A percentile compares a stretch with the other conserved stretches of the same genome.
Conservation (phyloP, 768 basidiomycete genomes). For the Russula lepida region DNA sequence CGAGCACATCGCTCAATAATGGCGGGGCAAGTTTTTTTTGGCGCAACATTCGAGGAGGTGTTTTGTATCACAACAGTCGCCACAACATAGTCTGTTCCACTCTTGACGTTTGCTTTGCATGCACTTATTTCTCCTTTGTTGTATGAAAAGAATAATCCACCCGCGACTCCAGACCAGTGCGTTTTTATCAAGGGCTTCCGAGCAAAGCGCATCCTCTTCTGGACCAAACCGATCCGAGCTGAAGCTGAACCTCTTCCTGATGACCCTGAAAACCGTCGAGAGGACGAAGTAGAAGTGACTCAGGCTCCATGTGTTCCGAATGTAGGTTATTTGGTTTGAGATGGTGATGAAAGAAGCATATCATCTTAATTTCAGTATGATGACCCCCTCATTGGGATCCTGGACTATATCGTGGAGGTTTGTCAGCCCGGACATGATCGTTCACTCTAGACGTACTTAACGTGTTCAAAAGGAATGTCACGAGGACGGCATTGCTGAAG, state of each 20-base stretch:
- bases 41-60: background rate
- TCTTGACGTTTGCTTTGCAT: background rate
- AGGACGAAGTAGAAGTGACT: background rate
- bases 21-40: background rate
- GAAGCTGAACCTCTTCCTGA: conserved; percentile 2
- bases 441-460: background rate
- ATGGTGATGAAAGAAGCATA: background rate
- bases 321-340: background rate
- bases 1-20: no score
- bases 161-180: conserved; percentile 3
- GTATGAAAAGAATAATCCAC: no score
- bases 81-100: background rate
- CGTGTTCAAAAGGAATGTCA: background rate
- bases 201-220: background rate
- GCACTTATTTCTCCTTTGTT: background rate
- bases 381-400: conserved; percentile 3
- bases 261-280: background rate
- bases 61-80: background rate
- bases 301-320: background rate
- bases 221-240: background rate
- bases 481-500: background rate
- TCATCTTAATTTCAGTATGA: background rate
- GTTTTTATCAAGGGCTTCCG: conserved; percentile 12
- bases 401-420: conserved; percentile 11
- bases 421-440: background rate